A percentile compares a stretch with the other conserved stretches of the same genome.
These are phyloP conservation scores for Wickerhamomyces silvicola DNA, from an alignment of 805 yeast genomes.

Conservation along the genomic window DNA sequence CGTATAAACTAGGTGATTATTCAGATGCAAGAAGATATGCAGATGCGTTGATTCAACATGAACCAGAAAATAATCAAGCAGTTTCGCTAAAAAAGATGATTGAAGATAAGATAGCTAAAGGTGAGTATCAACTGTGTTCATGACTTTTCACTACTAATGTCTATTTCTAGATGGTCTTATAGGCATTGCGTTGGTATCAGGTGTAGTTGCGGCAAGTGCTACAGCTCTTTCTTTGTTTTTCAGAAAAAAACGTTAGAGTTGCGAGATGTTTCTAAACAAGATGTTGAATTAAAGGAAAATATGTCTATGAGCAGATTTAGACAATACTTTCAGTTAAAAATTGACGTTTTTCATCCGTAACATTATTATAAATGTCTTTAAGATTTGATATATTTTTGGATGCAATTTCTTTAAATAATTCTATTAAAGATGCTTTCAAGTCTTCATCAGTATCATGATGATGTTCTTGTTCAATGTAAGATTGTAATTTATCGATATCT, in stretches of 20 bases:
- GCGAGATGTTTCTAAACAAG: not conserved
- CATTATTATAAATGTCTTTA: conserved; percentile 39
- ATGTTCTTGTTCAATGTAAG: conserved; percentile 43
- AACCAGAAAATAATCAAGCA: conserved; percentile 83
- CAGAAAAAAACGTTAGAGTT: conserved; percentile 23
- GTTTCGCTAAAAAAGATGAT: conserved; percentile 63
- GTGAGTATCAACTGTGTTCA: conserved; percentile 14
- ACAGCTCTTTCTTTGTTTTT: conserved; percentile 45
- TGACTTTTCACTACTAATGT: not conserved
- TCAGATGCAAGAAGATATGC: conserved; percentile 80
- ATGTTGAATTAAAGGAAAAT: no score
- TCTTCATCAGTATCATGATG: conserved; percentile 15
- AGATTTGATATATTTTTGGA: conserved; percentile 42
- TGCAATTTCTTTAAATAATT: conserved; percentile 53
- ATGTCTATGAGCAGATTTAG: no score
- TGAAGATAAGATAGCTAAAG: conserved; percentile 72
- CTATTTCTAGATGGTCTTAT: conserved; percentile 62
- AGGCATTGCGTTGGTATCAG: conserved; percentile 84
- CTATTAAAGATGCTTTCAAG: conserved; percentile 33
- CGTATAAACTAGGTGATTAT: conserved; percentile 83
- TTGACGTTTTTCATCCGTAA: conserved; percentile 49
- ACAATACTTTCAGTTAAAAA: conserved; percentile 43
- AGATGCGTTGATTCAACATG: conserved; percentile 68
- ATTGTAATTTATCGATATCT: conserved; percentile 54
- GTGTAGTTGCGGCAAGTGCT: conserved; percentile 78